phyloP scores from a whole-genome alignment of 768 basidiomycete genomes.

The Lentinus tigrinus region DNA sequence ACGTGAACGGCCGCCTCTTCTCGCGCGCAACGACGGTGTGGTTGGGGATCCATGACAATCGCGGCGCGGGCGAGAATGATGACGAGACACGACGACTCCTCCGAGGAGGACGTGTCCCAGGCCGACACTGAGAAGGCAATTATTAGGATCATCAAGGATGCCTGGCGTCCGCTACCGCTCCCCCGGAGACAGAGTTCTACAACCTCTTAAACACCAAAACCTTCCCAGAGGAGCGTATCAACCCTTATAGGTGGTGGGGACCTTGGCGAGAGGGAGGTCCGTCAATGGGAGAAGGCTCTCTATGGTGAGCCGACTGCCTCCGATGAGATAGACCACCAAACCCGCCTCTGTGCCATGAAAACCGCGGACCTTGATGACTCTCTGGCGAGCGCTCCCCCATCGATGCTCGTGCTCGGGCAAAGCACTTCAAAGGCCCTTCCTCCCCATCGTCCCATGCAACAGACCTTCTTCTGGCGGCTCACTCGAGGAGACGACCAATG shows the following conservation, averaged over 20 bases:
- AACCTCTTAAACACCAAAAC: neutral
- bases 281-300: neutral
- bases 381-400: no score
- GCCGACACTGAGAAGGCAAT: no score
- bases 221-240: no score
- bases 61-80: no score
- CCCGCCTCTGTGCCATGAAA: no score
- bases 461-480: conserved; percentile 9
- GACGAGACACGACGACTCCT: neutral
- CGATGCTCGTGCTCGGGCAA: neutral
- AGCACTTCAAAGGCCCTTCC: neutral
- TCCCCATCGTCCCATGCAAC: neutral
- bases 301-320: neutral
- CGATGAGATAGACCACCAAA: no score
- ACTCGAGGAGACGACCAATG: neutral
- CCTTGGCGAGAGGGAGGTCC: neutral
- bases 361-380: no score
- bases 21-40: no score
- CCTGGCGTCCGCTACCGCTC: conserved; percentile 7
- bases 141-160: conserved; percentile 17
- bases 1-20: no score
- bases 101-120: neutral
- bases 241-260: neutral
- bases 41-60: no score
- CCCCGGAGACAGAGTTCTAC: conserved; percentile 9